These are phyloP conservation scores for Agaricus blazei DNA, from an alignment of 768 basidiomycete species.

Conservation along the genomic window DNA sequence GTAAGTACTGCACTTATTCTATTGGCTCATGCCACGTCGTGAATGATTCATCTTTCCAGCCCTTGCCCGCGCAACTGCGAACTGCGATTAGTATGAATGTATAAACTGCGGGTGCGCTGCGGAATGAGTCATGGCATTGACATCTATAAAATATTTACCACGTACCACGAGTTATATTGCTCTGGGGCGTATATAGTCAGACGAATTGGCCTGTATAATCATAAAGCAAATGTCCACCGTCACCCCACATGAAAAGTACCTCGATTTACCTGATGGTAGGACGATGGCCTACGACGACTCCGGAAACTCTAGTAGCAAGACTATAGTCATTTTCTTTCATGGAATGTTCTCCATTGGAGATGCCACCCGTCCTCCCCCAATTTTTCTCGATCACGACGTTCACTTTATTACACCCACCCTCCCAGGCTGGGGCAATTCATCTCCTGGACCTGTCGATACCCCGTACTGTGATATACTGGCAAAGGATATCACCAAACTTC, in stretches of 20 bases:
- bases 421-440: slow-evolving; percentile 55
- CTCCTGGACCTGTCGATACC: slow-evolving; percentile 19
- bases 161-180: no score
- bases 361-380: slow-evolving; percentile 26
- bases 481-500: slow-evolving; percentile 39
- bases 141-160: no score
- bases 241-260: slow-evolving; percentile 25
- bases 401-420: slow-evolving; percentile 49
- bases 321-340: slow-evolving; percentile 50
- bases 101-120: no score
- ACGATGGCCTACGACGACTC: slow-evolving; percentile 49
- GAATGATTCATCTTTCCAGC: no score
- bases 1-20: no score
- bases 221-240: no score
- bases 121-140: no score
- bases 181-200: no score
- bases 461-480: slow-evolving; percentile 38
- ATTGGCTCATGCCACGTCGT: no score
- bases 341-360: slow-evolving; percentile 50
- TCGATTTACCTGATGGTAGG: slow-evolving; percentile 37
- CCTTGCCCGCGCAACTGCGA: no score
- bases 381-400: slow-evolving; percentile 32
- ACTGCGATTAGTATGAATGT: no score
- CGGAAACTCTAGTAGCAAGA: slow-evolving; percentile 44
- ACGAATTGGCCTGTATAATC: no score